Percentiles rank a stretch among this genome's conserved stretches.
These are phyloP conservation scores for Thraustochytrium sp. DNA, from an alignment of 352 stramenopile species.

Conservation along the genomic window DNA sequence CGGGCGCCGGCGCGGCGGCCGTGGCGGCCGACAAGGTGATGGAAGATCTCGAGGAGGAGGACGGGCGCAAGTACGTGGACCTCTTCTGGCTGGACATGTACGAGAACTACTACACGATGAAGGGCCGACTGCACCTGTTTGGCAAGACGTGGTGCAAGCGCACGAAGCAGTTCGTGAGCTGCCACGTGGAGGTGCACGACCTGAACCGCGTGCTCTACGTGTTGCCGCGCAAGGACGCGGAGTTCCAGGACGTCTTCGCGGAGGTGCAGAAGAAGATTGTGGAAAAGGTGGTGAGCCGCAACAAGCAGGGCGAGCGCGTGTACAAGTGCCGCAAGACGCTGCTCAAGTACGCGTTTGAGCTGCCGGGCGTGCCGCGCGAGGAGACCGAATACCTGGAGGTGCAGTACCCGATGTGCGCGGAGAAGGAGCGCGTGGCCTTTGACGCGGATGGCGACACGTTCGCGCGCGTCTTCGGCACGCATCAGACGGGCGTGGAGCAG, in stretches of 20 bases:
- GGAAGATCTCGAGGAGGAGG: background rate
- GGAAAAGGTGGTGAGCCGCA: constrained; percentile 78
- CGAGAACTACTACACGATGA: constrained; percentile 75
- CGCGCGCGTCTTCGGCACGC: constrained; percentile 87
- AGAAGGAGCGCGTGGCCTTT: constrained; percentile 59
- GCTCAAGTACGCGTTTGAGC: constrained; percentile 96
- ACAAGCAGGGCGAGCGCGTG: constrained; percentile 63
- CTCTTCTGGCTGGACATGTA: constrained; percentile 51
- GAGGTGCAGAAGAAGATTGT: constrained; percentile 78
- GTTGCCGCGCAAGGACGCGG: constrained; percentile 58
- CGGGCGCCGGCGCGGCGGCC: background rate
- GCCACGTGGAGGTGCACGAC: constrained; percentile 90
- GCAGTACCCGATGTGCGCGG: constrained; percentile 70
- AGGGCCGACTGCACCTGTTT: constrained; percentile 93
- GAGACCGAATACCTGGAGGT: constrained; percentile 95
- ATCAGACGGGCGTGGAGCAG: constrained; percentile 86
- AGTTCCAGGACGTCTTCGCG: constrained; percentile 74
- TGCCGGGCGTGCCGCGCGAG: constrained; percentile 81
- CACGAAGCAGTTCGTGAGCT: constrained; percentile 76
- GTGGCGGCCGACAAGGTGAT: background rate
- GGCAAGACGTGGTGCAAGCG: constrained; percentile 54
- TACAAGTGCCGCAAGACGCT: constrained; percentile 90
- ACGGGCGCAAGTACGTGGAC: background rate
- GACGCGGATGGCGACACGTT: constrained; percentile 77
- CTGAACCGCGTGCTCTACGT: constrained; percentile 93